Evolutionary conservation across 2,329 filamentous ascomycete species (phyloP), one percentile per base, ranked within the genome.

Genomic region (Pseudocercospora ulei): DNA sequence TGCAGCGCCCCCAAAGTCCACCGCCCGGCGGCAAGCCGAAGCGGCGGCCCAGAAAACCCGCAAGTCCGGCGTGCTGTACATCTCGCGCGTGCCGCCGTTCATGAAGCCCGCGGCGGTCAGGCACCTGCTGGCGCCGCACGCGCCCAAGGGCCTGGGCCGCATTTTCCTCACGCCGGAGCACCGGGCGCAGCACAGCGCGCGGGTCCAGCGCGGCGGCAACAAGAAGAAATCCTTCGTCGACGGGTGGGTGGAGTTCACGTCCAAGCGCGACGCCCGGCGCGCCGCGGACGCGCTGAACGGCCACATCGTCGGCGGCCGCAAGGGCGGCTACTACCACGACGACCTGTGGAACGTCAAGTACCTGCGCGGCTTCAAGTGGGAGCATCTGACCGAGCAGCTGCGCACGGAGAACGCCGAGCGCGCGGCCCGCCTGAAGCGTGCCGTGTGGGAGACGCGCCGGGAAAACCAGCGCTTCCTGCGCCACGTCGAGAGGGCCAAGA

Each of bases 301-400:
- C 26, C 74, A 73, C 47, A 82, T 73, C 7, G 82, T 90, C 48
- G 83, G 83, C 35, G 84, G 84, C 16, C 87, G 87, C 65, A 92
- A 92, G 65, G 73, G 82, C 7, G 75, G 73, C 33, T 85, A 82
- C 58, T 92, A 88, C 65, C 76, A 82, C 52, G 84, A 92, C 58
- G 84, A 92, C 59, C 72, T 92, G 28, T 92, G 84, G 84, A 87
- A 81, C 53, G 65, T 90, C 47, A 72, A 82, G 44, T 92, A 92
- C 56, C 65, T 92, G 46, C 80, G 75, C 47, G 82, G 82, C 1
- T 88, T 90, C 65, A 90, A 88, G 62, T 92, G 84, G 84, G 67
- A 62, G 31, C 63, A 72, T 52, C 53, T 74, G 47, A 85, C 80
- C 40, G 80, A 83, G 59, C 80, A 87, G 63, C 86, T 88, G 50